phyloP scores from a whole-genome alignment of 1,284 basidiomycete species.

The Pterula multifida region DNA sequence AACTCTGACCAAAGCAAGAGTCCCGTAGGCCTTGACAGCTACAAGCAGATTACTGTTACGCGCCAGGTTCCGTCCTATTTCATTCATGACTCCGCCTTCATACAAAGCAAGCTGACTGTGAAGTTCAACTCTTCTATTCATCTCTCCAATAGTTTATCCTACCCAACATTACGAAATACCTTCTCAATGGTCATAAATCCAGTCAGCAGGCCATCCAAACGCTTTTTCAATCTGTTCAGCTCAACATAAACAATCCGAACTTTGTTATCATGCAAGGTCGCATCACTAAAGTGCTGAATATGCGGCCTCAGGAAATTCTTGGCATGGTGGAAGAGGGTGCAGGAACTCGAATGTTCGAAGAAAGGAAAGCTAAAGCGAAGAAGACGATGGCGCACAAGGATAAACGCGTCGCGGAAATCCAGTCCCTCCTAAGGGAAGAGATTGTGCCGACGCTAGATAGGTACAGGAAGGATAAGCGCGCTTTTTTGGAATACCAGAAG shows the following conservation, averaged over 20 bases:
- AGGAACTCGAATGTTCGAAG: constrained; percentile 98
- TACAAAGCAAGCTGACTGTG: too few relatives aligned
- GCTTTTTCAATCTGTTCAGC: constrained; percentile 93
- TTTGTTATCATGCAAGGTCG: constrained; percentile 99
- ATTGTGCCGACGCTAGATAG: constrained; percentile 93
- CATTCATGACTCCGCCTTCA: constrained; percentile 2
- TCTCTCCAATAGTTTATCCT: constrained; percentile 61
- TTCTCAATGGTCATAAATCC: constrained; percentile 94
- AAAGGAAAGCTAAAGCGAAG: constrained; percentile 93
- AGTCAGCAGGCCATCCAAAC: constrained; percentile 84
- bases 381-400: constrained; percentile 98
- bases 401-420: constrained; percentile 90
- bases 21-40: constrained; percentile 78
- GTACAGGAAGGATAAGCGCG: constrained; percentile 82
- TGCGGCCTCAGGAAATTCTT: constrained; percentile 96
- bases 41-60: constrained; percentile 90
- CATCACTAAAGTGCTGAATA: constrained; percentile 92
- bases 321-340: constrained; percentile 99
- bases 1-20: constrained; percentile 88
- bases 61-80: constrained; percentile 50
- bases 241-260: constrained; percentile 99
- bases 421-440: constrained; percentile 73
- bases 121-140: constrained; percentile 7
- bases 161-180: constrained; percentile 92
- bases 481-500: constrained; percentile 89